phyloP scores from a whole-genome alignment of 768 basidiomycete genomes.

The Chlorophyllum brunneum region DNA sequence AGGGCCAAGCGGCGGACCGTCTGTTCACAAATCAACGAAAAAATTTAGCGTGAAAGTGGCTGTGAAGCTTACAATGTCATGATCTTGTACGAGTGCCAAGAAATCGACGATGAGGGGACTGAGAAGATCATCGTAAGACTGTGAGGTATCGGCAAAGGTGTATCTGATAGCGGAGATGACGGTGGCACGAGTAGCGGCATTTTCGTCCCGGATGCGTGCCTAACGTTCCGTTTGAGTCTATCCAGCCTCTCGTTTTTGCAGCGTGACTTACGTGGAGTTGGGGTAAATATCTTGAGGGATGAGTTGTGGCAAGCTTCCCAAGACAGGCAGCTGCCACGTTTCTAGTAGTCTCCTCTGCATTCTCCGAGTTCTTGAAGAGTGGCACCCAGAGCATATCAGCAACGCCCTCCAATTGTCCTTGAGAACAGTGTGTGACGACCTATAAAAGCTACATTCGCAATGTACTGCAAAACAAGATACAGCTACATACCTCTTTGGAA shows the following conservation, averaged over 20 bases:
- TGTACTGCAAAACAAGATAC: neutral
- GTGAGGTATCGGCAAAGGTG: constrained; percentile 83
- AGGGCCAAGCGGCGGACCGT: constrained; percentile 87
- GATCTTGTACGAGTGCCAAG: constrained; percentile 84
- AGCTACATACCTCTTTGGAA: constrained; percentile 79
- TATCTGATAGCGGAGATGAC: constrained; percentile 94
- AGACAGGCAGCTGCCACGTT: constrained; percentile 97
- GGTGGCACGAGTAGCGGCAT: constrained; percentile 75
- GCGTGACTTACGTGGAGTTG: constrained; percentile 73
- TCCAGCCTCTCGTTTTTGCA: neutral
- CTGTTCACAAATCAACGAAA: constrained; percentile 35
- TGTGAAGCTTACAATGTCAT: constrained; percentile 63
- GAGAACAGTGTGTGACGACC: constrained; percentile 91
- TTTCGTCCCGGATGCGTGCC: constrained; percentile 66
- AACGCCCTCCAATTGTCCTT: constrained; percentile 78
- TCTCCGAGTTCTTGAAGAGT: constrained; percentile 87
- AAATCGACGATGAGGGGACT: constrained; percentile 88
- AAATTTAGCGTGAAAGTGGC: neutral
- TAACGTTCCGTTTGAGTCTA: constrained; percentile 19
- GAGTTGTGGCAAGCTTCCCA: constrained; percentile 90
- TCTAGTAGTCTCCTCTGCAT: constrained; percentile 84
- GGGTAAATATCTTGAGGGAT: constrained; percentile 86
- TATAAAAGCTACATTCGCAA: constrained; percentile 22
- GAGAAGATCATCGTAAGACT: constrained; percentile 86
- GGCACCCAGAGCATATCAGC: constrained; percentile 92